Evolutionary conservation across 2,329 filamentous ascomycete genomes (phyloP).

Genomic region (Stemphylium vesicarium): DNA sequence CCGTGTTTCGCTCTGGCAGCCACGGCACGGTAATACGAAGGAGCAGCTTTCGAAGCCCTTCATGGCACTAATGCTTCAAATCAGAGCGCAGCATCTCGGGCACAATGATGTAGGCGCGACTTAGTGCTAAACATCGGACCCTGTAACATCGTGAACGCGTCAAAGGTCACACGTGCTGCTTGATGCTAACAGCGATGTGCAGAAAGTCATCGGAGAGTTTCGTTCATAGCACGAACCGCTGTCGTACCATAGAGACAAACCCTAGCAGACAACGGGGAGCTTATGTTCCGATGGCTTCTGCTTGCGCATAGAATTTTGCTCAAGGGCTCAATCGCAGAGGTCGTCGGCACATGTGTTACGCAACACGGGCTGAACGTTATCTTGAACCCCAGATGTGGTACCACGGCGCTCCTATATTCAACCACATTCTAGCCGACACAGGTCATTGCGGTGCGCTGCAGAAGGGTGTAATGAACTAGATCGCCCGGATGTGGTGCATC

Average conservation of each 20-base stretch:
- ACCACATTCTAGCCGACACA: not conserved
- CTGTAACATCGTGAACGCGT: not conserved
- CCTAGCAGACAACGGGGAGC: not conserved
- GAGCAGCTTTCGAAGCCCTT: not conserved
- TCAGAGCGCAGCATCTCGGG: not conserved
- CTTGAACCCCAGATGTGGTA: not conserved
- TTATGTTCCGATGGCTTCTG: not conserved
- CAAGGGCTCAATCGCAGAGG: not conserved
- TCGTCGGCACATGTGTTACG: not conserved
- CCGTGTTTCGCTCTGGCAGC: not conserved
- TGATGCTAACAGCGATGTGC: conserved; percentile 2
- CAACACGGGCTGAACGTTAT: not conserved
- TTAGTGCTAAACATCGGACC: not conserved
- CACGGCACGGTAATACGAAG: not conserved
- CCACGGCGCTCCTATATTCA: not conserved
- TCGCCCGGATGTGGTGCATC: not conserved
- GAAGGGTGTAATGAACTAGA: not conserved
- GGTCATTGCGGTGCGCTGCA: not conserved
- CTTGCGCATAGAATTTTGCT: not conserved
- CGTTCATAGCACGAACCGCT: not conserved
- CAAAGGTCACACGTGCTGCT: not conserved
- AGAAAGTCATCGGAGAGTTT: not conserved
- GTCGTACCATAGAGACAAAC: not conserved
- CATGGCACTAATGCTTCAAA: not conserved
- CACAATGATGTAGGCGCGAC: not conserved